phyloP scores from a whole-genome alignment of 2,329 filamentous ascomycete species.

The Purpureocillium takamizusanense region DNA sequence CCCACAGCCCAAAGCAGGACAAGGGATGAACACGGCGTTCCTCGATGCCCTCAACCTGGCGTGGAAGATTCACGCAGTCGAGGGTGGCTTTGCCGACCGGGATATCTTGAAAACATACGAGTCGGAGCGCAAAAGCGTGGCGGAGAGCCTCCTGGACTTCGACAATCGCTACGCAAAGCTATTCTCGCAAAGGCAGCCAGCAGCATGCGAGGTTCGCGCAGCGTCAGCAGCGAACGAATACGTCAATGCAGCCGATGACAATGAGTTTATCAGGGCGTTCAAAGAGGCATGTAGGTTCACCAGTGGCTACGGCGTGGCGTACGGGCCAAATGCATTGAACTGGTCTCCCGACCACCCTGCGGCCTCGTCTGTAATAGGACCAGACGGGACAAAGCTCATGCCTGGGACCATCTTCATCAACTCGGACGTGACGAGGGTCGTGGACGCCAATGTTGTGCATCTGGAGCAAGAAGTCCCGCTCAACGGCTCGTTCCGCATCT shows the following conservation, averaged over 20 bases:
- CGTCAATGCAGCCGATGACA: constrained; percentile 31
- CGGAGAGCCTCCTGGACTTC: constrained; percentile 76
- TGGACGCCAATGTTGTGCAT: constrained; percentile 83
- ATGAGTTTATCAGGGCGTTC: constrained; percentile 81
- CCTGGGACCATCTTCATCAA: constrained; percentile 71
- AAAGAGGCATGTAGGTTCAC: constrained; percentile 90
- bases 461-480: constrained; percentile 83
- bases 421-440: constrained; percentile 74
- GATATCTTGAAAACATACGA: constrained; percentile 78
- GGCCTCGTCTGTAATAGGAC: constrained; percentile 60
- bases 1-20: constrained; percentile 61
- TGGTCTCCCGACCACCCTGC: constrained; percentile 69
- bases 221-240: constrained; percentile 37
- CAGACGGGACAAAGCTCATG: constrained; percentile 54
- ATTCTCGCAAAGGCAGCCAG: constrained; percentile 71
- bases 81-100: constrained; percentile 69
- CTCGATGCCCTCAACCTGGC: constrained; percentile 80
- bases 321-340: constrained; percentile 74
- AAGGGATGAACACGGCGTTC: constrained; percentile 76
- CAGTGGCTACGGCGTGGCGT: constrained; percentile 82
- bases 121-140: constrained; percentile 73
- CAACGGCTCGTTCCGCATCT: constrained; percentile 82
- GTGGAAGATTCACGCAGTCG: constrained; percentile 93
- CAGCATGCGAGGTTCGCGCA: constrained; percentile 61
- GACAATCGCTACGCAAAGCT: constrained; percentile 85